A percentile compares a stretch with the other conserved stretches of the same genome.
Evolutionary conservation across 345 rosid genomes (phyloP).

Genomic region (Crucihimalaya himalaica): DNA sequence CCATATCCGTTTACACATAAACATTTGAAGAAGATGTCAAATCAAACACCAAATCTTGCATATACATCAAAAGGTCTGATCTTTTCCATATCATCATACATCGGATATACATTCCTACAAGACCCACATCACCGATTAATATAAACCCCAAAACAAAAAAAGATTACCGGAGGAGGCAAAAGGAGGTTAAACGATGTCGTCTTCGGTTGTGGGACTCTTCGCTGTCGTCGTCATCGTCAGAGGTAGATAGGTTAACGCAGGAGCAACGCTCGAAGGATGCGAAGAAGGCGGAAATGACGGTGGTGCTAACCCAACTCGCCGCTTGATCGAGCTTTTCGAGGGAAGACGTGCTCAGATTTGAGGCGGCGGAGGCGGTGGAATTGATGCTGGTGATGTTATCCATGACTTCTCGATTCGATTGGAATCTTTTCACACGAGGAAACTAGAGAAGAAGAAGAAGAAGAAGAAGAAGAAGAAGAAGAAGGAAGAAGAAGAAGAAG

Average conservation of each 20-base stretch:
- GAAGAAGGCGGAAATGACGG: conserved; percentile 82
- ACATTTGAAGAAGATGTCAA: background rate
- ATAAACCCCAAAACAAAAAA: background rate
- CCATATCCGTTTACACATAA: background rate
- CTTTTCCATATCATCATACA: conserved; percentile 5
- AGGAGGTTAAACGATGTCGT: conserved; percentile 35
- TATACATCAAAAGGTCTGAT: conserved; percentile 34
- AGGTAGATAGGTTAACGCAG: conserved; percentile 76
- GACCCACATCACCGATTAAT: background rate
- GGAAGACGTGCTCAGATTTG: conserved; percentile 45
- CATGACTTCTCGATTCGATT: conserved; percentile 22
- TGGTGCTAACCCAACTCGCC: conserved; percentile 71
- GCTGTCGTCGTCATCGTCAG: conserved; percentile 60
- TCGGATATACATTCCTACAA: conserved; percentile 15
- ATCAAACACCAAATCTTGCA: conserved; percentile 21
- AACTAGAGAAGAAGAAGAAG: too few relatives aligned
- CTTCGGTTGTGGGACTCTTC: conserved; percentile 52
- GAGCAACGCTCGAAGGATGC: conserved; percentile 87
- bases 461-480: too few relatives aligned
- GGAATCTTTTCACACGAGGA: too few relatives aligned
- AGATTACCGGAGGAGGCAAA: conserved; percentile 20
- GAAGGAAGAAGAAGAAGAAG: too few relatives aligned
- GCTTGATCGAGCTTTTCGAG: conserved; percentile 54
- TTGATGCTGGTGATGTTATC: conserved; percentile 42
- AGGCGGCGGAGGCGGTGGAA: conserved; percentile 33